These are phyloP conservation scores for Digitaria exilis DNA, from an alignment of 202 grass and related monocot species.

Conservation along the genomic window DNA sequence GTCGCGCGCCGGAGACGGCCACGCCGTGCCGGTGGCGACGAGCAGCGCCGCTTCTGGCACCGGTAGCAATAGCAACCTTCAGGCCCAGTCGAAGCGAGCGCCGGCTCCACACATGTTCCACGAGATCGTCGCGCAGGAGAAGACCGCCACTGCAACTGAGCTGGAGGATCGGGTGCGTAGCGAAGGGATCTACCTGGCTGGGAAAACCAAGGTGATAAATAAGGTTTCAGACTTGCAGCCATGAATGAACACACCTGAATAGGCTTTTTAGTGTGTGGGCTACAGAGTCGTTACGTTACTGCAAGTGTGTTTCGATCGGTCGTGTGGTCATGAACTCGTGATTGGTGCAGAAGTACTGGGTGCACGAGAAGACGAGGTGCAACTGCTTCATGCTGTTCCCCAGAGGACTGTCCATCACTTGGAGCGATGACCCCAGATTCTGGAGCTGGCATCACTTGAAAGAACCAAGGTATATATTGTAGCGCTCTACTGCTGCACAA, in stretches of 20 bases:
- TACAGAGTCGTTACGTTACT: no score
- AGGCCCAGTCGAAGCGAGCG: constrained; percentile 47
- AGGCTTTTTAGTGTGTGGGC: no score
- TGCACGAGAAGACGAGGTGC: constrained; percentile 26
- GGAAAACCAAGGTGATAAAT: constrained; percentile 45
- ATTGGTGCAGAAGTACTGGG: constrained; percentile 54
- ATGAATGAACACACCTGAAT: no score
- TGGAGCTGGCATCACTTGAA: constrained; percentile 49
- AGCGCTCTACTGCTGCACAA: background rate
- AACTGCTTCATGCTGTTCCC: constrained; percentile 56
- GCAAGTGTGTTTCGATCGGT: no score
- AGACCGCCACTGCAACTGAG: background rate
- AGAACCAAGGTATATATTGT: constrained; percentile 47
- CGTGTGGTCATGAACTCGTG: background rate
- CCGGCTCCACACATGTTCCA: constrained; percentile 45
- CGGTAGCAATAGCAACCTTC: constrained; percentile 6
- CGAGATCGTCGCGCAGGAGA: constrained; percentile 29
- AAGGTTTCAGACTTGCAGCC: no score
- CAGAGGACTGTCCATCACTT: constrained; percentile 32
- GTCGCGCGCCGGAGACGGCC: background rate
- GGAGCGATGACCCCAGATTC: background rate
- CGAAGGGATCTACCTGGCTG: constrained; percentile 33
- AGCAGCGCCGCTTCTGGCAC: background rate
- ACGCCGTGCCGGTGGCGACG: background rate
- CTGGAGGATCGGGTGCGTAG: constrained; percentile 32